Conservation (phyloP, 2,329 filamentous ascomycete species). For the Colletotrichum higginsianum region DNA sequence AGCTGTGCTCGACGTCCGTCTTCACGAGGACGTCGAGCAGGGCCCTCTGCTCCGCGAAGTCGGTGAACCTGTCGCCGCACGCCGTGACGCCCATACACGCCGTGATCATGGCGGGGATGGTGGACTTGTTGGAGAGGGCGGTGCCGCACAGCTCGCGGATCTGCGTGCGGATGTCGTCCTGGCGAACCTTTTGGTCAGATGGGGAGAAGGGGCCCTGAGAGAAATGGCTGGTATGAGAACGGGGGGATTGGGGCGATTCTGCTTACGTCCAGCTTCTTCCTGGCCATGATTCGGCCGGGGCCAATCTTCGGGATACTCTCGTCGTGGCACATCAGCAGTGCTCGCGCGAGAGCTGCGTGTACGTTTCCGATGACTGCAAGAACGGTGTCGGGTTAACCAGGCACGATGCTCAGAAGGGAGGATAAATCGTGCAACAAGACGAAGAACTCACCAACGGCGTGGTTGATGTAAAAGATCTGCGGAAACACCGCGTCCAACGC, state of each 20-base stretch:
- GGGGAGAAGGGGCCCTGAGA: background rate
- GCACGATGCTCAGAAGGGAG: too few relatives aligned
- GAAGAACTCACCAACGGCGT: constrained; percentile 62
- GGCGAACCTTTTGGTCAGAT: constrained; percentile 22
- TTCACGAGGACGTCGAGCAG: constrained; percentile 61
- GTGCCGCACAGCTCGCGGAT: constrained; percentile 72
- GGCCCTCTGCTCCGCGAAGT: constrained; percentile 62
- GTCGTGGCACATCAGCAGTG: constrained; percentile 71
- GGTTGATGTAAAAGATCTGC: constrained; percentile 69
- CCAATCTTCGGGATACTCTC: constrained; percentile 67
- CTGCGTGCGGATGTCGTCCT: constrained; percentile 61
- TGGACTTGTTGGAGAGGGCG: constrained; percentile 68
- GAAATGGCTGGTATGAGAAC: background rate
- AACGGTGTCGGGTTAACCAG: constrained; percentile 2
- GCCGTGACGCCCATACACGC: constrained; percentile 68
- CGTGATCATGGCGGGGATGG: constrained; percentile 70
- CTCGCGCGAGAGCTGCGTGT: constrained; percentile 70
- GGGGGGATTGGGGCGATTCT: too few relatives aligned
- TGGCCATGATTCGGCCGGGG: constrained; percentile 48
- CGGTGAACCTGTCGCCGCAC: constrained; percentile 64
- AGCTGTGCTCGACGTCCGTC: constrained; percentile 65
- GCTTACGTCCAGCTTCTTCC: constrained; percentile 57
- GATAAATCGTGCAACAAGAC: background rate
- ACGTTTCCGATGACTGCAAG: constrained; percentile 69
- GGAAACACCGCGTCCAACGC: constrained; percentile 64